These are phyloP conservation scores for Cerrena zonata DNA, from an alignment of 1,284 basidiomycete species.

Conservation along the genomic window DNA sequence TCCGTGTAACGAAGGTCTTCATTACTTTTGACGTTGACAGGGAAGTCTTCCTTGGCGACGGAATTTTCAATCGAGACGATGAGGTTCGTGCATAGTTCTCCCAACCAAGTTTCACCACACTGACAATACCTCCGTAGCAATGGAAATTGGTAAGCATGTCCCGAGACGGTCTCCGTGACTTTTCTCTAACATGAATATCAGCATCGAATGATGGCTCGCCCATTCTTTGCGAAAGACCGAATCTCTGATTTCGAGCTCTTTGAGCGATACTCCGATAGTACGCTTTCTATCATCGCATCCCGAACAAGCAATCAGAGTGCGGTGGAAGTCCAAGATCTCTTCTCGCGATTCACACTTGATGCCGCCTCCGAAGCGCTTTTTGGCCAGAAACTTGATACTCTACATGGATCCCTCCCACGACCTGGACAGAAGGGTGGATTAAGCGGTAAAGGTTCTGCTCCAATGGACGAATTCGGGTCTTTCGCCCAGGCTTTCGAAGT, in stretches of 20 bases:
- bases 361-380: constrained; percentile 67
- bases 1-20: not conserved
- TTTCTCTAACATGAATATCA: constrained; percentile 19
- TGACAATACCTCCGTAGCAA: constrained; percentile 26
- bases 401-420: constrained; percentile 33
- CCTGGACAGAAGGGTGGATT: constrained; percentile 8
- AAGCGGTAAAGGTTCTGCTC: constrained; percentile 54
- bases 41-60: constrained; percentile 62
- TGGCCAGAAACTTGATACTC: constrained; percentile 55
- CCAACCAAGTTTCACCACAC: constrained; percentile 8
- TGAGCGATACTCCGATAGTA: constrained; percentile 45
- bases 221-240: constrained; percentile 68
- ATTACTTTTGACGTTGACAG: constrained; percentile 28
- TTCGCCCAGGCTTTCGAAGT: constrained; percentile 62
- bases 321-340: constrained; percentile 63
- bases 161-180: not conserved
- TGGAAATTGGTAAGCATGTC: constrained; percentile 39
- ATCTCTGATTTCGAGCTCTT: constrained; percentile 67
- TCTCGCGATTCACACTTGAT: constrained; percentile 63
- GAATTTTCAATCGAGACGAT: constrained; percentile 71
- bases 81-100: constrained; percentile 37
- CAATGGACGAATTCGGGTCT: constrained; percentile 53
- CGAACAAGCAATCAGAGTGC: constrained; percentile 32
- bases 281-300: constrained; percentile 45
- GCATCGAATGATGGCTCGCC: constrained; percentile 65